A percentile compares a stretch with the other conserved stretches of the same genome.
Conservation (phyloP, 208 protist species). For the Leishmania martiniquensis region DNA sequence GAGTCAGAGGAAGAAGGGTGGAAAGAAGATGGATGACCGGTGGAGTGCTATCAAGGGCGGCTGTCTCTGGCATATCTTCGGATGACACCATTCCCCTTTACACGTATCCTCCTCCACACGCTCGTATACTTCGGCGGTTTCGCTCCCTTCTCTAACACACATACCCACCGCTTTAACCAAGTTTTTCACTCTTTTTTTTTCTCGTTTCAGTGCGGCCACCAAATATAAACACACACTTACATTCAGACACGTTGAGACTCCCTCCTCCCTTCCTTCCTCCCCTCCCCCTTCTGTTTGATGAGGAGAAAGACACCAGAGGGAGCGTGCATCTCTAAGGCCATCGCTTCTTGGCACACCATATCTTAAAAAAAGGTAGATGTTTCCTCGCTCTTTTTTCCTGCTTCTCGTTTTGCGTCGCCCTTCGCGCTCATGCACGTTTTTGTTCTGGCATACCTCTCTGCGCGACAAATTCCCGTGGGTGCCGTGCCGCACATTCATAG, state of each 20-base stretch:
- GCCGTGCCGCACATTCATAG: neutral
- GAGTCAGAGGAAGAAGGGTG: neutral
- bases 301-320: neutral
- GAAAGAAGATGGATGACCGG: neutral
- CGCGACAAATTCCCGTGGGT: no score
- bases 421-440: neutral
- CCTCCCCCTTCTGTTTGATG: neutral
- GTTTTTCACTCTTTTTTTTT: neutral
- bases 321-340: neutral
- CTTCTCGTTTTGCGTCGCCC: no score
- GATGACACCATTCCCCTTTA: neutral
- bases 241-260: no score
- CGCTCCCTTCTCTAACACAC: conserved; percentile 7
- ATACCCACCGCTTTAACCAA: neutral
- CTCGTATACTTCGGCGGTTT: no score
- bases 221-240: neutral
- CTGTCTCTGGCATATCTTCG: neutral
- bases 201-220: no score
- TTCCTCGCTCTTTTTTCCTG: neutral
- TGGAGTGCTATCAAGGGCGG: neutral
- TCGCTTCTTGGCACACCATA: conserved; percentile 4
- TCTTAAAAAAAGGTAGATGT: no score
- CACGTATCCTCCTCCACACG: neutral
- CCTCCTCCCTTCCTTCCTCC: neutral
- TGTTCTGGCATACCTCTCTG: neutral